Base-by-base conservation (phyloP, 108 stramenopile species). In the Craspedostauros australis region DNA sequence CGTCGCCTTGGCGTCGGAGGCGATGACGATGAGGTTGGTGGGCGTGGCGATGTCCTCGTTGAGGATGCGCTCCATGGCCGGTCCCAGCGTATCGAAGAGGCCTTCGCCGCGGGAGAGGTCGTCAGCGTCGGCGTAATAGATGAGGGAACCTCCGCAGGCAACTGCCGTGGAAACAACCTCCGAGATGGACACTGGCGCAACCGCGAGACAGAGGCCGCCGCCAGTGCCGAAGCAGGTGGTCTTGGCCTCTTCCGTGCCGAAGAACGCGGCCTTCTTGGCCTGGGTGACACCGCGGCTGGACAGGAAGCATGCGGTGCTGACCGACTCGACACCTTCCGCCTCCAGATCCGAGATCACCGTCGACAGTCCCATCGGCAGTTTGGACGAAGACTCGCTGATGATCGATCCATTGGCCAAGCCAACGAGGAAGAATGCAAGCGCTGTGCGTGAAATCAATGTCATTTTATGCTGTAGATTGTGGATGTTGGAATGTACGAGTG, bases 361-460 rank as follows among this genome's bases (percentile, higher is more conserved):
- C 21, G 88, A 89, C 4, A 89, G 79, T 34, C 79, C 70, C 88
- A 85, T 89, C 53, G 88, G 88, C 3, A 85, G 79, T 12, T 76
- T 69, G 18, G 84, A 56, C 46, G 62, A 60, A 37, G 72, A 74
- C 54, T 74, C 61, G 39, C 68, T 57, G 20, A 70, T 22, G 26
- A 63, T 22, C 25, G 57, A 52, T 14, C 46, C n/a, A 14, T 36
- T 14, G 11, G 11, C 34, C 9, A 11, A 36, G 14, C 34, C 34
- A 36, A 36, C 9, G 34, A n/a, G n/a, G n/a, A n/a, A n/a, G n/a
- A n/a, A n/a, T n/a, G n/a, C n/a, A n/a, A n/a, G n/a, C n/a, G n/a
- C n/a, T n/a, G n/a, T n/a, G 12, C 6, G 19, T 7, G 7, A 18
- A 43, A 43, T 7, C 8, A 24, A 52, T 24, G 32, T n/a, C 26